Conservation (phyloP, 2,329 filamentous ascomycete genomes). For the Cercospora sesami region DNA sequence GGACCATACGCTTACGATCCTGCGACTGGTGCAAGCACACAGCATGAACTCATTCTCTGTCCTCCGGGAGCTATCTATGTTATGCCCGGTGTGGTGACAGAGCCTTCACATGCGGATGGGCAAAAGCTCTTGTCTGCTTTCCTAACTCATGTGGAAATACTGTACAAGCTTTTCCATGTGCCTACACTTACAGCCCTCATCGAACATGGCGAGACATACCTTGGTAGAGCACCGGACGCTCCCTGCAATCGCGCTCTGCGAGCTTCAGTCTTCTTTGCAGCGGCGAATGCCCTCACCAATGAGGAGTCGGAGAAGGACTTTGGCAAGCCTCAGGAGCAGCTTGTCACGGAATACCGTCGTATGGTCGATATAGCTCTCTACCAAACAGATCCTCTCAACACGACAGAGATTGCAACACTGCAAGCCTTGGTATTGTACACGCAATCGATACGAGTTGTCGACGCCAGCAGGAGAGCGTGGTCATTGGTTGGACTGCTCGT, state of each 20-base stretch:
- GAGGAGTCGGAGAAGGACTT: conserved; percentile 31
- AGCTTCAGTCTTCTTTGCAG: conserved; percentile 37
- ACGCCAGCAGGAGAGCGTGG: conserved; percentile 36
- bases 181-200: conserved; percentile 33
- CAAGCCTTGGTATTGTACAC: conserved; percentile 36
- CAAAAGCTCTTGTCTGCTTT: conserved; percentile 29
- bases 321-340: conserved; percentile 25
- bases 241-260: conserved; percentile 33
- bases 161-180: conserved; percentile 35
- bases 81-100: conserved; percentile 35
- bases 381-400: conserved; percentile 37
- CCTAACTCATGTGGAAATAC: conserved; percentile 33
- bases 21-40: conserved; percentile 9
- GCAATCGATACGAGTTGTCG: conserved; percentile 28
- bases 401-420: conserved; percentile 36
- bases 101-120: conserved; percentile 27
- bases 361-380: conserved; percentile 36
- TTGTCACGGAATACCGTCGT: conserved; percentile 30
- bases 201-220: conserved; percentile 29
- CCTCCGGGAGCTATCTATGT: conserved; percentile 36
- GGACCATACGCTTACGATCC: conserved; percentile 15
- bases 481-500: conserved; percentile 35
- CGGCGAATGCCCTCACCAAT: conserved; percentile 35
- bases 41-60: conserved; percentile 37
- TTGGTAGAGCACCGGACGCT: conserved; percentile 29